Evolutionary conservation across 345 rosid species (phyloP).

Genomic region (Mallotus nudiflorus): DNA sequence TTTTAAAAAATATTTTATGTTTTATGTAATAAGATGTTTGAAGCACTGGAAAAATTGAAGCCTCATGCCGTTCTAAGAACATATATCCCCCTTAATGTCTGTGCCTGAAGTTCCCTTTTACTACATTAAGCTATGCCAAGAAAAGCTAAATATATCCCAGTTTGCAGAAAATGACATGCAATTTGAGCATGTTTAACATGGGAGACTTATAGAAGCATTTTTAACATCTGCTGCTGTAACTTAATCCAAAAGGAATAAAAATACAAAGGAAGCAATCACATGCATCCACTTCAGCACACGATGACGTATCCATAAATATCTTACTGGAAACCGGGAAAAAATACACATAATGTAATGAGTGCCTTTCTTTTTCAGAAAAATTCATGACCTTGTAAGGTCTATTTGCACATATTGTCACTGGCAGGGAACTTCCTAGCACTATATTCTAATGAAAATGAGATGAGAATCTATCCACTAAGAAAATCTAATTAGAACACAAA

Average conservation of each 20-base stretch:
- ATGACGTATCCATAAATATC: neutral
- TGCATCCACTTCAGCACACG: neutral
- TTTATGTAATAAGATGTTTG: neutral
- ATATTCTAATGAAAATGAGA: slow-evolving; percentile 1
- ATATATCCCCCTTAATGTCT: neutral
- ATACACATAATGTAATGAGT: neutral
- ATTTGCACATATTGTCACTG: neutral
- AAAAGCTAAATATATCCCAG: neutral
- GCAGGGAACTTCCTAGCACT: slow-evolving; percentile 22
- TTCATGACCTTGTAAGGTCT: slow-evolving; percentile 1
- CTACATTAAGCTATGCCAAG: neutral
- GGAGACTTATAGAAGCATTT: neutral
- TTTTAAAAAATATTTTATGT: neutral
- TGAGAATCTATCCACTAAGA: neutral
- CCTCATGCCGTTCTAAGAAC: neutral
- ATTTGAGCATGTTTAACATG: neutral
- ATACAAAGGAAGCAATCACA: neutral
- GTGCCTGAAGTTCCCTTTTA: neutral
- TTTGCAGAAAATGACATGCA: neutral
- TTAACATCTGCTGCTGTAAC: neutral
- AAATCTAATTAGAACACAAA: neutral
- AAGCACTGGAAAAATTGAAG: neutral
- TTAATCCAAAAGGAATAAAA: neutral
- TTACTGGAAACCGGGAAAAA: neutral
- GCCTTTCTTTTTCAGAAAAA: neutral